Base-by-base conservation (phyloP, 495 filamentous ascomycete genomes). In the Xylaria palmicola region DNA sequence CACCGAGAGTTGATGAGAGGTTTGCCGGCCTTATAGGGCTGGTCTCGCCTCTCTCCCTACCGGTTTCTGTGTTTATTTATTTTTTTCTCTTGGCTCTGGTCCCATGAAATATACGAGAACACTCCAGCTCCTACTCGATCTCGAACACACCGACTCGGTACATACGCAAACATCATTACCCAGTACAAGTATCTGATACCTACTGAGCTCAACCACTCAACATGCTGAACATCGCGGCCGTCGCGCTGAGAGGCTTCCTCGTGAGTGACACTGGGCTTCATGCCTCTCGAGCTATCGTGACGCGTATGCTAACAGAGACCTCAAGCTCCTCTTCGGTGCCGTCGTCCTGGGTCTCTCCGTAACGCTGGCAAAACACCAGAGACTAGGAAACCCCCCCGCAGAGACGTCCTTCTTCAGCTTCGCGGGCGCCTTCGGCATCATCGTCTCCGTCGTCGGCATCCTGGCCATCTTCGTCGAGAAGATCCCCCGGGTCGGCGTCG, bases 271-370 rank as follows among this genome's bases (percentile, higher is more conserved):
- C 47, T 34, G 26, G 24, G 26, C 20, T 6, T n/a, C 24, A 17
- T 15, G n/a, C 7, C n/a, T 2, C 37, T 12, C 4, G 10, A 15
- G 0, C 4, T 5, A 22, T 5, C 2, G 12, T 34, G 15, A 9
- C 6, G 15, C 5, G 8, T 10, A 22, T 56, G 43, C 39, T 50
- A 7, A 56, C 52, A n/a, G 29, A 17, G 60, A 48, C 10, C 52
- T 68, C 20, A 62, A 52, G 79, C 54, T 79, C 60, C 32, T 84
- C 37, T 80, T 80, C 64, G 65, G 72, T 7, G 59, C 78, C 30
- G 66, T 81, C 12, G 69, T 83, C 57, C 72, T 85, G 30, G 78
- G 72, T 29, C 69, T 85, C 37, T 78, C 82, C 1, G 69, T 80
- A 1, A 65, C 62, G 17, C 70, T 84, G 26, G 74, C 80, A 41